Evolutionary conservation across 73 alveolate genomes (phyloP).

Genomic region (Paramecium caudatum): DNA sequence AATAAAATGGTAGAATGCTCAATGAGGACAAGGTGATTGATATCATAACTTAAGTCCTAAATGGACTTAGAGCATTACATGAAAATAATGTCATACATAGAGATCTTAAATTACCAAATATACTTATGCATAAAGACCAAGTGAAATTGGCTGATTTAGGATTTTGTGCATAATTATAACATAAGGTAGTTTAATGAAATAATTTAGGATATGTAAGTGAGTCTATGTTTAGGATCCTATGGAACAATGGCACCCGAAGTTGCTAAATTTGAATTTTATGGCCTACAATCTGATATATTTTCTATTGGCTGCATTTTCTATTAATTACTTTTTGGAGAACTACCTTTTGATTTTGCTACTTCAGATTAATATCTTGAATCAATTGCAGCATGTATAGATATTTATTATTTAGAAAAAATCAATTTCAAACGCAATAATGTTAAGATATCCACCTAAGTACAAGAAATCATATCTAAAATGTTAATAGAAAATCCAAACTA

Average conservation of each 20-base stretch:
- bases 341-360: not conserved
- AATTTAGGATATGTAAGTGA: not conserved
- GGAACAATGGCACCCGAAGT: slow-evolving; percentile 70
- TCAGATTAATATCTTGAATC: not conserved
- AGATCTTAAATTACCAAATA: slow-evolving; percentile 58
- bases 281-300: slow-evolving; percentile 51
- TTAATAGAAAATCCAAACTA: not conserved
- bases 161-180: not conserved
- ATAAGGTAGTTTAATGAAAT: not conserved
- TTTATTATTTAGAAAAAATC: not conserved
- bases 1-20: not conserved
- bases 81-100: slow-evolving; percentile 18
- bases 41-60: not conserved
- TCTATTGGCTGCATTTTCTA: slow-evolving; percentile 48
- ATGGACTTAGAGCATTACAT: slow-evolving; percentile 62
- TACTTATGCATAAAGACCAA: slow-evolving; percentile 15
- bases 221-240: slow-evolving; percentile 21
- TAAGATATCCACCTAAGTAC: not conserved
- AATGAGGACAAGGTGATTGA: not conserved
- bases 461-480: not conserved
- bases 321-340: slow-evolving; percentile 29
- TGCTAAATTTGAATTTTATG: slow-evolving; percentile 12
- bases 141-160: slow-evolving; percentile 61
- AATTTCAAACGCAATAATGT: not conserved
- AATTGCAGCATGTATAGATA: not conserved